phyloP scores from a whole-genome alignment of 192 early-diverging fungal genomes.

The Mortierella hygrophila region DNA sequence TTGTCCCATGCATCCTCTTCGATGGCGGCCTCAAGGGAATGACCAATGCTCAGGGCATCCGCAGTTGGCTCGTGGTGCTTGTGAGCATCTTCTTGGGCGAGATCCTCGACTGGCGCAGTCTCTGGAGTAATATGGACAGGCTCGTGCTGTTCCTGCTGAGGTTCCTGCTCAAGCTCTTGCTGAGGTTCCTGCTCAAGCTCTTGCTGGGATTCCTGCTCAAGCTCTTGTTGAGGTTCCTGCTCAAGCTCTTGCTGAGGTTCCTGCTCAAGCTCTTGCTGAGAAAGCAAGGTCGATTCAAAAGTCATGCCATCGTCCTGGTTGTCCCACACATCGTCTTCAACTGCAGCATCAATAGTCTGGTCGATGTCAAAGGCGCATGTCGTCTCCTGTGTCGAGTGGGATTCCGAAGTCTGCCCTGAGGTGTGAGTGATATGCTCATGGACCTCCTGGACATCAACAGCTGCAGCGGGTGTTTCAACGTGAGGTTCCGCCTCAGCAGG shows the following conservation, averaged over 20 bases:
- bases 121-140: background rate
- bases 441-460: background rate
- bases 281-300: background rate
- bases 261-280: background rate
- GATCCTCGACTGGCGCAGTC: background rate
- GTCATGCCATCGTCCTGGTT: constrained; percentile 10
- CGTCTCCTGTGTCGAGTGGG: background rate
- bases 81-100: background rate
- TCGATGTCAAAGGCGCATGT: background rate
- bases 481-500: too few species aligned
- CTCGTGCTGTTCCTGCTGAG: background rate
- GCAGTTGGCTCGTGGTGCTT: background rate
- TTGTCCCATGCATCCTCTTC: constrained; percentile 19
- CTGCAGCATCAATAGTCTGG: background rate
- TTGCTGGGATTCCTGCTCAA: background rate
- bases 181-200: background rate
- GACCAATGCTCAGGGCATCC: background rate
- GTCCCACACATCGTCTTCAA: constrained; percentile 13
- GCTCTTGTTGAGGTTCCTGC: background rate
- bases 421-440: background rate
- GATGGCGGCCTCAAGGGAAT: background rate
- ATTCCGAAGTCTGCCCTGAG: background rate
- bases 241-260: background rate
- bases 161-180: background rate
- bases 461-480: background rate